Evolutionary conservation across 2,329 filamentous ascomycete species (phyloP).

Genomic region (Pseudogymnoascus sp.): DNA sequence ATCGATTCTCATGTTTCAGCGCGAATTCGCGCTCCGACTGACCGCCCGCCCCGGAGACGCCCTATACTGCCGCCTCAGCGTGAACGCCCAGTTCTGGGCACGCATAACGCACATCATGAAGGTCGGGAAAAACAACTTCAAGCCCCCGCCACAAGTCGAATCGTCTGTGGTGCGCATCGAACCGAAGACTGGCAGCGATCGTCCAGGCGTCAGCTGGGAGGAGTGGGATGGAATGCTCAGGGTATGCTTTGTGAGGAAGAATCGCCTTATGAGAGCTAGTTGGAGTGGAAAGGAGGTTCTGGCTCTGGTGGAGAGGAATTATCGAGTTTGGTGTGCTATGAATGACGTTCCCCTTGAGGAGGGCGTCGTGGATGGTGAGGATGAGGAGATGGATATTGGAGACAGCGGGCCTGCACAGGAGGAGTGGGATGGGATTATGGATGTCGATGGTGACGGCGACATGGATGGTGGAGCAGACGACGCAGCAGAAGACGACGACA

Average conservation of each 20-base stretch:
- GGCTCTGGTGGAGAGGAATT: slow-evolving; percentile 77
- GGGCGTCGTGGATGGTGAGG: slow-evolving; percentile 38
- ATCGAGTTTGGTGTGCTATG: slow-evolving; percentile 81
- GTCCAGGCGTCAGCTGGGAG: slow-evolving; percentile 83
- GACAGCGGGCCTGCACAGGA: slow-evolving; percentile 39
- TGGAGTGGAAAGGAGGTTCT: slow-evolving; percentile 76
- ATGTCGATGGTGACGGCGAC: slow-evolving; percentile 33
- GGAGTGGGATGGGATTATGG: slow-evolving; percentile 43
- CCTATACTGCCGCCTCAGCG: slow-evolving; percentile 80
- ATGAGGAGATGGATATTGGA: slow-evolving; percentile 38
- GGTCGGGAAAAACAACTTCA: slow-evolving; percentile 94
- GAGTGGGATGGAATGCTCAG: slow-evolving; percentile 89
- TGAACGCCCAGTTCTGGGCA: slow-evolving; percentile 91
- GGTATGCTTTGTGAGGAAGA: slow-evolving; percentile 78
- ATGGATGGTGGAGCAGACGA: slow-evolving; percentile 35
- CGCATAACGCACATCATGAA: slow-evolving; percentile 72
- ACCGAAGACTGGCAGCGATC: slow-evolving; percentile 66
- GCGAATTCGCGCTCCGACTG: slow-evolving; percentile 84
- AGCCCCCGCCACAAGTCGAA: slow-evolving; percentile 87
- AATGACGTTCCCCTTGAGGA: slow-evolving; percentile 75
- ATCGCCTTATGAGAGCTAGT: slow-evolving; percentile 75
- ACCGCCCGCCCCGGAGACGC: slow-evolving; percentile 83
- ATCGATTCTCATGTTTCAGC: slow-evolving; percentile 92
- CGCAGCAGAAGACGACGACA: slow-evolving; percentile 50
- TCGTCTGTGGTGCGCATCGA: slow-evolving; percentile 83